Conservation (phyloP, 2,329 filamentous ascomycete genomes). For the Ramichloridium luteum region DNA sequence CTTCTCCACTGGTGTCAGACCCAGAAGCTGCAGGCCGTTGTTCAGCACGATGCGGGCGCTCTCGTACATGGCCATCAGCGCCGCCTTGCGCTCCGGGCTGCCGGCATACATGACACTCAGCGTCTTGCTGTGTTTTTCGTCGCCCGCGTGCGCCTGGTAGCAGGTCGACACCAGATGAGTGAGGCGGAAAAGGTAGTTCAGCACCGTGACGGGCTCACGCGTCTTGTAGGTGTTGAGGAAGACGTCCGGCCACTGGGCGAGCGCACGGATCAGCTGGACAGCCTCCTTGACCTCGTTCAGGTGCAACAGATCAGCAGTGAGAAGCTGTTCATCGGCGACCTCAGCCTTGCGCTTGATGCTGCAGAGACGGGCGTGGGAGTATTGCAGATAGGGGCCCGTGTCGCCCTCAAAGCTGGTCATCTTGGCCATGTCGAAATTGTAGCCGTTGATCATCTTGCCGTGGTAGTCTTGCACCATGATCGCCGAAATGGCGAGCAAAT, state of each 20-base stretch:
- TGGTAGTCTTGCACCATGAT: constrained; percentile 99
- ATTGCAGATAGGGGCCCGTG: constrained; percentile 75
- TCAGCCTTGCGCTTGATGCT: constrained; percentile 47
- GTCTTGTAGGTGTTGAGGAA: constrained; percentile 70
- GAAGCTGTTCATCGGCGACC: constrained; percentile 43
- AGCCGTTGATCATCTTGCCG: constrained; percentile 70
- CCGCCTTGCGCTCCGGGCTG: constrained; percentile 50
- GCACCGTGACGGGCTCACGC: constrained; percentile 57
- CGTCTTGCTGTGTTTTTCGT: constrained; percentile 25
- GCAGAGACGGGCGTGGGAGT: constrained; percentile 61
- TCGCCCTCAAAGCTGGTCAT: constrained; percentile 80
- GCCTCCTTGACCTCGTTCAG: constrained; percentile 63
- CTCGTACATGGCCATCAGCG: constrained; percentile 67
- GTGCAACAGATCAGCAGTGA: constrained; percentile 50
- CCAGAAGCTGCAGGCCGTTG: constrained; percentile 74
- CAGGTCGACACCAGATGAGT: constrained; percentile 67
- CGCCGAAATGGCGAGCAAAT: constrained; percentile 80
- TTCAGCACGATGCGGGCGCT: constrained; percentile 61
- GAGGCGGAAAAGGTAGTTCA: constrained; percentile 75
- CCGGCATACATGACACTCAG: constrained; percentile 73
- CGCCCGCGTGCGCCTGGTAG: constrained; percentile 51
- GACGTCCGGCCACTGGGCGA: constrained; percentile 78
- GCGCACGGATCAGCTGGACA: constrained; percentile 57
- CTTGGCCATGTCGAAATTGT: constrained; percentile 64
- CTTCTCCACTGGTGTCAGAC: constrained; percentile 64